phyloP scores from a whole-genome alignment of 345 rosid species.

The Hibiscus mutabilis region DNA sequence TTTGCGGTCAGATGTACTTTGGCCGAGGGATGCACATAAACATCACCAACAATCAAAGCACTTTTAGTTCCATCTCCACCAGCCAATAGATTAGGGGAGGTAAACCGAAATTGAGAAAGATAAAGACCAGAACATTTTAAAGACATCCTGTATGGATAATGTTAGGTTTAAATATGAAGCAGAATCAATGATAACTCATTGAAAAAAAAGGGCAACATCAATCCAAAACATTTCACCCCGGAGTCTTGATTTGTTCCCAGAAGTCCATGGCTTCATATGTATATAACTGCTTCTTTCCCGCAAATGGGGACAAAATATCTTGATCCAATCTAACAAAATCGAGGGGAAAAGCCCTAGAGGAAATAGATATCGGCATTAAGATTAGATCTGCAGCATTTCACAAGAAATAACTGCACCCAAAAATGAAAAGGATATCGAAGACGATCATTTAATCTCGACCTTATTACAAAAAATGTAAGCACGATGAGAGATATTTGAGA shows the following conservation, averaged over 20 bases:
- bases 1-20: conserved; percentile 83
- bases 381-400: not conserved
- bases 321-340: too few species aligned
- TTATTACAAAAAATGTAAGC: not conserved
- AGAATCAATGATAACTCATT: too few species aligned
- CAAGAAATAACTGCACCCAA: not conserved
- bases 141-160: conserved; percentile 38
- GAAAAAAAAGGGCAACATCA: too few species aligned
- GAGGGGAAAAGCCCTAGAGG: too few species aligned
- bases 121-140: conserved; percentile 67
- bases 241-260: too few species aligned
- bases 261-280: too few species aligned
- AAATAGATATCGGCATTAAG: too few species aligned
- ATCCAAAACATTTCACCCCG: too few species aligned
- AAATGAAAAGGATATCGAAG: not conserved
- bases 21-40: conserved; percentile 75
- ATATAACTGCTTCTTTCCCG: too few species aligned
- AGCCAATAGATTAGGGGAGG: conserved; percentile 54
- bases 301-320: too few species aligned
- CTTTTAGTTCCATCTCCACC: conserved; percentile 45
- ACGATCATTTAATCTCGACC: not conserved
- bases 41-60: conserved; percentile 57
- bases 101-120: conserved; percentile 52
- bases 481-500: not conserved
- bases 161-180: too few species aligned